Percentiles rank a stretch among this genome's conserved stretches.
Evolutionary conservation across 257 asterid genomes (phyloP).

Genomic region (Thymus mandschuricus): DNA sequence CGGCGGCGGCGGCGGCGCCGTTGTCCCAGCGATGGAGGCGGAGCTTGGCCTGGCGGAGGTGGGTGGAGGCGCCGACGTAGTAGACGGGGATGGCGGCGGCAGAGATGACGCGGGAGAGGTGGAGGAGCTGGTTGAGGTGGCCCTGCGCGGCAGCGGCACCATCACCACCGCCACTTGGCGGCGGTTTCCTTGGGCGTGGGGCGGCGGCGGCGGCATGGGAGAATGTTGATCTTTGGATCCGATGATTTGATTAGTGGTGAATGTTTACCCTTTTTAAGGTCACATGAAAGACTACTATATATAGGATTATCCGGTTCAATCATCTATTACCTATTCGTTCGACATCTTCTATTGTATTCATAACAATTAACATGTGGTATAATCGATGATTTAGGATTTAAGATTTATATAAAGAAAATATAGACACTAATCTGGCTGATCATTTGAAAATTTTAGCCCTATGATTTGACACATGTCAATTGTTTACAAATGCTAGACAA

Average conservation of each 20-base stretch:
- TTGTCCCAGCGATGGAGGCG: constrained; percentile 35
- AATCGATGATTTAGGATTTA: no score
- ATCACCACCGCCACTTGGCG: constrained; percentile 34
- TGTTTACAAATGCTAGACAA: no score
- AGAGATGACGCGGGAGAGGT: constrained; percentile 45
- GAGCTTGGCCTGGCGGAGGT: constrained; percentile 48
- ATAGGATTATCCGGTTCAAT: not conserved
- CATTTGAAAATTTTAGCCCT: no score
- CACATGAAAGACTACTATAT: not conserved
- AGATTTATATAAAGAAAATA: no score
- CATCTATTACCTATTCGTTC: no score
- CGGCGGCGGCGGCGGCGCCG: not conserved
- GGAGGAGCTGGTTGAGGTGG: constrained; percentile 56
- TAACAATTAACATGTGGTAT: no score
- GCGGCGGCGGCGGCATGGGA: constrained; percentile 4
- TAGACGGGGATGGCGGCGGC: constrained; percentile 35
- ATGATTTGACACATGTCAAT: no score
- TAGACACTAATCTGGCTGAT: no score
- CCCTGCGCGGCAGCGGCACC: constrained; percentile 53
- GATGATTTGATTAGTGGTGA: not conserved
- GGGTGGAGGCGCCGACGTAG: constrained; percentile 44
- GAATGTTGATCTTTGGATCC: not conserved
- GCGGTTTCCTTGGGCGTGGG: not conserved
- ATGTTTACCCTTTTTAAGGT: not conserved
- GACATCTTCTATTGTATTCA: no score